Base-by-base conservation (phyloP, 2,329 filamentous ascomycete genomes). In the Claviceps sorghi region DNA sequence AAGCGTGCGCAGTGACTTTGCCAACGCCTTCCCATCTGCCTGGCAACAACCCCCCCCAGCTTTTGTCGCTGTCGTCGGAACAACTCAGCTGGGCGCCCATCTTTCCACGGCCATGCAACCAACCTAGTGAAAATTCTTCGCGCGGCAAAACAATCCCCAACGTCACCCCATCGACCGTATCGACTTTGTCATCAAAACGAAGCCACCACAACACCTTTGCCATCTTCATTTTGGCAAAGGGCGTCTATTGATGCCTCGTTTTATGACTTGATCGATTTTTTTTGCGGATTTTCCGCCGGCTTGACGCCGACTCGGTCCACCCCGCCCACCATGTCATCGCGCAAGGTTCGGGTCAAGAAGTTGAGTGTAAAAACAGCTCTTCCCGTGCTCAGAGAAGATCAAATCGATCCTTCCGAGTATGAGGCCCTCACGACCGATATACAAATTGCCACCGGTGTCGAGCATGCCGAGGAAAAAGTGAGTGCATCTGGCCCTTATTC, bases 391-490 rank as follows among this genome's bases (percentile, higher is more conserved):
- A 82, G 86, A 68, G 91, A 97, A 72, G 79, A 88, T 69, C 87
- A 97, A 66, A 85, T 97, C 71, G 89, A 96, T 66, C 77, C 84
- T 65, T 79, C 77, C 64, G 81, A 89, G 70, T 95, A 96, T 69
- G 88, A 95, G 71, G 80, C 86, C 62, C 83, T 91, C 66, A 86
- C 85, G 61, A 84, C 85, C 67, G 78, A 87, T 80, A 74, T 82
- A 77, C 72, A 88, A 84, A 88, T 96, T 66, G 89, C 93, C 66
- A 96, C 90, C 59, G 93, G 93, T 70, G 93, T 98, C 62, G 93
- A 98, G 71, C 90, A 95, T 67, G 87, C 83, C 58, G 93, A 98
- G 72, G 90, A 97, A 80, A 91, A 91, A 74, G 93, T 96, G 72
- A 82, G 89, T 87, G 57, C 58, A 59, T 58, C 59, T 60, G 55